Evolutionary conservation across 2,329 filamentous ascomycete genomes (phyloP).

Genomic region (Curvularia sp.): DNA sequence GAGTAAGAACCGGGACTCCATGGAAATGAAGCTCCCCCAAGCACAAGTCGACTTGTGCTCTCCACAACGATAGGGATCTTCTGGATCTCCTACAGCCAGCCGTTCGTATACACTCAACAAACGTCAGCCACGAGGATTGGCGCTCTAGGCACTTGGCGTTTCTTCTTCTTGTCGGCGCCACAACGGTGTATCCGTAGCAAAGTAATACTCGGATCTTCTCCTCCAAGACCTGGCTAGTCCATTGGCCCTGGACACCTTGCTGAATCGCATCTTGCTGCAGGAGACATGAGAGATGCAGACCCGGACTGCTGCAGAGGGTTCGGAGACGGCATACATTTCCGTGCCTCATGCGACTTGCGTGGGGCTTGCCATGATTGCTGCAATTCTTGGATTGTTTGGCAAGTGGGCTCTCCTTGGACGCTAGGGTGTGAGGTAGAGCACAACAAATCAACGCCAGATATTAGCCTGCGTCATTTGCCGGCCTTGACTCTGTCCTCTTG

Average conservation of each 20-base stretch:
- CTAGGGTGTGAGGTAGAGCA: constrained; percentile 7
- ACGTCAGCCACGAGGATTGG: background rate
- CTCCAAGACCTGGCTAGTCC: too few species aligned
- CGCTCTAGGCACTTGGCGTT: background rate
- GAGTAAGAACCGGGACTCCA: background rate
- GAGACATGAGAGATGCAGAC: background rate
- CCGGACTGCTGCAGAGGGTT: background rate
- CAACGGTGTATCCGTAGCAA: background rate
- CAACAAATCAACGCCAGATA: background rate
- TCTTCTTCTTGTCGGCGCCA: background rate
- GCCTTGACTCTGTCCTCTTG: constrained; percentile 2
- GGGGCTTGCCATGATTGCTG: background rate
- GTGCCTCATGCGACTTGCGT: background rate
- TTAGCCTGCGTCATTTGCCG: background rate
- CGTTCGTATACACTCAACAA: background rate
- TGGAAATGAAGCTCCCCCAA: background rate
- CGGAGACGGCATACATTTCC: background rate
- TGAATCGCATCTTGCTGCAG: background rate
- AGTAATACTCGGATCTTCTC: background rate
- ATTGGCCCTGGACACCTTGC: background rate
- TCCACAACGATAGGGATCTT: background rate
- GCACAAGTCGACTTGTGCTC: too few species aligned
- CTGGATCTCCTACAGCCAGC: background rate
- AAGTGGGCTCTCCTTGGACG: background rate
- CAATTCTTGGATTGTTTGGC: constrained; percentile 4